phyloP scores from a whole-genome alignment of 495 filamentous ascomycete species.

The Xylaria bambusicola region DNA sequence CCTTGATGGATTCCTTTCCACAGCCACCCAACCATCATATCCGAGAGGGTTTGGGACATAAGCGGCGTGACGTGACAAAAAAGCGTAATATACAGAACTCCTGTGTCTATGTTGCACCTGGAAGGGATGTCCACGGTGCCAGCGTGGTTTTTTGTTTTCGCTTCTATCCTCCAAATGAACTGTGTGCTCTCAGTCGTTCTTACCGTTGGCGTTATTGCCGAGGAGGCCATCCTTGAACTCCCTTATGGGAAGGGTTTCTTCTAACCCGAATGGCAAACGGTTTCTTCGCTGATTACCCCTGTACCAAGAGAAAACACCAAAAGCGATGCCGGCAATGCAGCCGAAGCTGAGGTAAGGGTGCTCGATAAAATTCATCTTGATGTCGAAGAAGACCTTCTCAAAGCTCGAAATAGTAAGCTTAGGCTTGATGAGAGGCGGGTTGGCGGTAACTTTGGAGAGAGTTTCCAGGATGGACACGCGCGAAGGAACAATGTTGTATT shows the following conservation, averaged over 20 bases:
- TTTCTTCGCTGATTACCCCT: constrained; percentile 58
- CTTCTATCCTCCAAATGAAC: constrained; percentile 12
- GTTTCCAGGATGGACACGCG: constrained; percentile 96
- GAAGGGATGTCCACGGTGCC: constrained; percentile 23
- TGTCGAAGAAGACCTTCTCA: constrained; percentile 76
- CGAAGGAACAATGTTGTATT: constrained; percentile 82
- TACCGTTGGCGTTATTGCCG: constrained; percentile 61
- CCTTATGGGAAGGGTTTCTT: constrained; percentile 64
- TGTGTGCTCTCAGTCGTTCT: constrained; percentile 68
- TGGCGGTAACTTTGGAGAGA: constrained; percentile 69
- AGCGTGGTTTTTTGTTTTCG: constrained; percentile 18
- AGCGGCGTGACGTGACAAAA: constrained; percentile 30
- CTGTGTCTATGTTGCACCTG: constrained; percentile 29
- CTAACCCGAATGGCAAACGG: constrained; percentile 72
- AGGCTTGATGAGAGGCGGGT: constrained; percentile 77
- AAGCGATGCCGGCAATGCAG: constrained; percentile 56
- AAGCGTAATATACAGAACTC: constrained; percentile 38
- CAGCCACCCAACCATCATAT: constrained; percentile 17
- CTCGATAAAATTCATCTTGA: constrained; percentile 63
- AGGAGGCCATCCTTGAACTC: constrained; percentile 59
- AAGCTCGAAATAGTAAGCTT: constrained; percentile 83
- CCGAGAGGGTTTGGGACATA: constrained; percentile 20
- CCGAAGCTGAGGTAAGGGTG: constrained; percentile 74
- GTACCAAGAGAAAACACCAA: constrained; percentile 54
- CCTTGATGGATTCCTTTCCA: constrained; percentile 12